Evolutionary conservation across 306 rosid species (phyloP), one percentile per base, ranked within the genome.

Genomic region (Ormosia emarginata): DNA sequence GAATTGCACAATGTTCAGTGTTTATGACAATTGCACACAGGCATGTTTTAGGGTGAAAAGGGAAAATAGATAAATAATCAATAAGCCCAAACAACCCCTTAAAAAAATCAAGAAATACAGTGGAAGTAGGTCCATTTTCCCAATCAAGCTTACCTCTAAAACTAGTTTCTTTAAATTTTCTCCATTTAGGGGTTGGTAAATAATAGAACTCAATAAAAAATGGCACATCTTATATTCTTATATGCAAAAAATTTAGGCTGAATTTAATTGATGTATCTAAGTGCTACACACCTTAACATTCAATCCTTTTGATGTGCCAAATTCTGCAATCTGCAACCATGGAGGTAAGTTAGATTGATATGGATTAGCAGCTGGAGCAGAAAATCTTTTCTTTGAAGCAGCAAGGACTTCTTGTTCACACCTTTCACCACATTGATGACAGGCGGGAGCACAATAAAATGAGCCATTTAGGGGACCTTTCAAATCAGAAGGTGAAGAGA

Each of bases 401-500:
- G 82, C 79, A 74, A 56, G 78, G n/a, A 70, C 87, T 71, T 95
- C 98, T 46, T 87, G 87, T 73, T 86, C 91, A 73, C 84, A 86
- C 15, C 86, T 83, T 66, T 89, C 93, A 39, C 77, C 85, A 85
- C 79, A 84, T 67, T 76, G 93, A 29, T 56, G 84, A 75, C 80
- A 80, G 55, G 70, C 86, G 49, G 93, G 82, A 80, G 65, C 61
- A 68, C 89, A 85, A 67, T 70, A 89, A 74, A 71, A 72, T 8
- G 98, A 78, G 53, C 89, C 73, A n/a, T n/a, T n/a, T n/a, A n/a
- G n/a, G n/a, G n/a, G n/a, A n/a, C n/a, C n/a, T n/a, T n/a, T n/a
- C n/a, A 78, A 57, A 81, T 93, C 98, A 75, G 97, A 82, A 66
- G 93, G 93, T 15, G 98, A n/a, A n/a, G n/a, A n/a, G n/a, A n/a